phyloP scores from a whole-genome alignment of 371 early-diverging fungal genomes.

The Syncephalastrum contaminatum region DNA sequence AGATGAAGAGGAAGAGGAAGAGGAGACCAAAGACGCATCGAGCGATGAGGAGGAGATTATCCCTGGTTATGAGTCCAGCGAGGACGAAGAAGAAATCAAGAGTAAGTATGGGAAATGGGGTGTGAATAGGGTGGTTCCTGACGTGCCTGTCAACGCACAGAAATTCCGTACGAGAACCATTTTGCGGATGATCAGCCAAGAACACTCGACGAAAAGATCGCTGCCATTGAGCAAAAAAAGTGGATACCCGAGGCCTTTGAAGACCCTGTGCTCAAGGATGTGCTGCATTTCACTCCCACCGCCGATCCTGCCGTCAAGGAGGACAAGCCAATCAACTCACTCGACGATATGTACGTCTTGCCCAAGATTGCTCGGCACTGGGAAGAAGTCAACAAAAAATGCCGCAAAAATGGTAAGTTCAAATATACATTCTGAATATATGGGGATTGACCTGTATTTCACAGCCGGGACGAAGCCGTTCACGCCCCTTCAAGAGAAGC shows the following conservation, averaged over 20 bases:
- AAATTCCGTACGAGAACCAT: slow-evolving; percentile 25
- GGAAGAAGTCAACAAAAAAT: slow-evolving; percentile 29
- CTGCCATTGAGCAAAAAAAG: slow-evolving; percentile 50
- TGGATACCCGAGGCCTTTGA: slow-evolving; percentile 39
- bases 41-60: slow-evolving; percentile 21
- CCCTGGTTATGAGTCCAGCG: slow-evolving; percentile 32
- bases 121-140: slow-evolving; percentile 1
- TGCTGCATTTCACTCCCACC: slow-evolving; percentile 32
- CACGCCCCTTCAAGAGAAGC: slow-evolving; percentile 54
- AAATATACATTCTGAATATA: not conserved
- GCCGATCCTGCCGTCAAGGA: slow-evolving; percentile 29
- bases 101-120: slow-evolving; percentile 16
- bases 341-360: slow-evolving; percentile 29
- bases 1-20: slow-evolving; percentile 16
- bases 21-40: slow-evolving; percentile 1
- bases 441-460: not conserved
- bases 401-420: slow-evolving; percentile 14
- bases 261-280: slow-evolving; percentile 45
- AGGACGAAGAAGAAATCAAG: slow-evolving; percentile 37
- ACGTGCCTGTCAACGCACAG: slow-evolving; percentile 21
- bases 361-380: slow-evolving; percentile 34
- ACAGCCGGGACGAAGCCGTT: slow-evolving; percentile 23
- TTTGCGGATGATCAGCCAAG: slow-evolving; percentile 49
- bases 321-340: slow-evolving; percentile 21
- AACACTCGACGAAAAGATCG: slow-evolving; percentile 44